phyloP scores from a whole-genome alignment of 75 land plant genomes.

The Selaginella tamariscina region DNA sequence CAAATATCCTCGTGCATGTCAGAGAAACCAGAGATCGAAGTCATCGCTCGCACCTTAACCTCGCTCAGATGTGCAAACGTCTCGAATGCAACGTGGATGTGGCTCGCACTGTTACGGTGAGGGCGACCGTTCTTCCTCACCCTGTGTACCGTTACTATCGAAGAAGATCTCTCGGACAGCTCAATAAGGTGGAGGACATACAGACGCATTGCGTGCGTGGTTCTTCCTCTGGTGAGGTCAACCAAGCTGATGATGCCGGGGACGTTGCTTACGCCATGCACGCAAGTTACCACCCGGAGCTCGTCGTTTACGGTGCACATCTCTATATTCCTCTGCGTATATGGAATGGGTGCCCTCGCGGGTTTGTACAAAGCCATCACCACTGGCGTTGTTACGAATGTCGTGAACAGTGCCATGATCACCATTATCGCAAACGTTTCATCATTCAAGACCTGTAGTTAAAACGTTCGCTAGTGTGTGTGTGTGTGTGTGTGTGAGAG shows the following conservation, averaged over 20 bases:
- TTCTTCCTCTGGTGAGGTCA: conserved; percentile 46
- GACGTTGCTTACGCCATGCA: conserved; percentile 47
- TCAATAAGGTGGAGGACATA: conserved; percentile 77
- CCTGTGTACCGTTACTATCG: conserved; percentile 56
- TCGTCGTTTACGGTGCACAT: conserved; percentile 26
- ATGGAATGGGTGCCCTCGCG: conserved; percentile 24
- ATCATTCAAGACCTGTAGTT: conserved; percentile 52
- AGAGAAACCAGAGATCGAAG: conserved; percentile 41
- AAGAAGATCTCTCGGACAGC: conserved; percentile 70
- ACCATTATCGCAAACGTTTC: conserved; percentile 53
- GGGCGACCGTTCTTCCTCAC: conserved; percentile 64
- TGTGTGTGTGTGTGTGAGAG: too few species aligned
- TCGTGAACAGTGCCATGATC: conserved; percentile 60
- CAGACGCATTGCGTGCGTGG: conserved; percentile 28
- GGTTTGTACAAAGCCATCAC: conserved; percentile 51
- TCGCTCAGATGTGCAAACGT: conserved; percentile 26
- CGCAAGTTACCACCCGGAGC: conserved; percentile 58
- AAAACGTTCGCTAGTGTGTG: too few species aligned
- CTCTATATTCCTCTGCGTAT: conserved; percentile 35
- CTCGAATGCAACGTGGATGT: conserved; percentile 35
- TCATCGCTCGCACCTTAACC: conserved; percentile 37
- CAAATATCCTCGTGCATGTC: conserved; percentile 62
- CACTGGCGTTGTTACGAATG: conserved; percentile 57
- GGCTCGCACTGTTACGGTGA: conserved; percentile 15
- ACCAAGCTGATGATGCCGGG: conserved; percentile 59